A percentile compares a stretch with the other conserved stretches of the same genome.
Conservation (phyloP, 192 early-diverging fungal genomes). For the Coemansia sp. region DNA sequence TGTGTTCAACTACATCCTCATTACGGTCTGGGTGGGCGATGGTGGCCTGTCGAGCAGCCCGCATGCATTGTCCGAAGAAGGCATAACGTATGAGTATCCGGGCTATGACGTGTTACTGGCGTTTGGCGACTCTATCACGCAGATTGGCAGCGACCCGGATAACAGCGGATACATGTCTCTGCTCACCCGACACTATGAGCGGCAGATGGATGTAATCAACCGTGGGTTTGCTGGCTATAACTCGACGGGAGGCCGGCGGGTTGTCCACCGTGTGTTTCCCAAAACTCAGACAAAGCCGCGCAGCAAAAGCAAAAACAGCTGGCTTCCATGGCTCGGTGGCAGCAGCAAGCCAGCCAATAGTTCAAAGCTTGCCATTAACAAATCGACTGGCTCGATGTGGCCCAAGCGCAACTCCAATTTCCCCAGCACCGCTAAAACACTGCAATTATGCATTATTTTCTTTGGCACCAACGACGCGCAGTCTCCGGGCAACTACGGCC, state of each 20-base stretch:
- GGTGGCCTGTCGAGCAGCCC: neutral
- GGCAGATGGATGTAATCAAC: slow-evolving; percentile 71
- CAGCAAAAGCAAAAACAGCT: neutral
- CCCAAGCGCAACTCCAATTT: neutral
- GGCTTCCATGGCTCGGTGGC: neutral
- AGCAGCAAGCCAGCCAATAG: neutral
- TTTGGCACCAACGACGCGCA: slow-evolving; percentile 80
- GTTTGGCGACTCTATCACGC: slow-evolving; percentile 37
- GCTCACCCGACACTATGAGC: slow-evolving; percentile 59
- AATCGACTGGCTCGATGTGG: neutral
- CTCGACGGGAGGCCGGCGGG: slow-evolving; percentile 56
- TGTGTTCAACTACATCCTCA: neutral
- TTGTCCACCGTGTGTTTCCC: slow-evolving; percentile 59
- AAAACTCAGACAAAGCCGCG: neutral
- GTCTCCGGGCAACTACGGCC: slow-evolving; percentile 40
- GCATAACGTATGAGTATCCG: slow-evolving; percentile 1
- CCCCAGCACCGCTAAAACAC: neutral
- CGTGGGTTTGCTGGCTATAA: slow-evolving; percentile 80
- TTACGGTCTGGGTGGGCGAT: neutral
- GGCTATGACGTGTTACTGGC: slow-evolving; percentile 23
- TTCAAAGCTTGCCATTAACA: neutral
- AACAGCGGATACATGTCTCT: slow-evolving; percentile 52
- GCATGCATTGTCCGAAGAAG: neutral
- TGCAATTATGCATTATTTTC: slow-evolving; percentile 49
- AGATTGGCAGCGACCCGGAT: slow-evolving; percentile 17